Percentiles rank a stretch among this genome's conserved stretches.
Evolutionary conservation across 805 yeast species (phyloP).

Genomic region (Sugiyamaella valdiviana): DNA sequence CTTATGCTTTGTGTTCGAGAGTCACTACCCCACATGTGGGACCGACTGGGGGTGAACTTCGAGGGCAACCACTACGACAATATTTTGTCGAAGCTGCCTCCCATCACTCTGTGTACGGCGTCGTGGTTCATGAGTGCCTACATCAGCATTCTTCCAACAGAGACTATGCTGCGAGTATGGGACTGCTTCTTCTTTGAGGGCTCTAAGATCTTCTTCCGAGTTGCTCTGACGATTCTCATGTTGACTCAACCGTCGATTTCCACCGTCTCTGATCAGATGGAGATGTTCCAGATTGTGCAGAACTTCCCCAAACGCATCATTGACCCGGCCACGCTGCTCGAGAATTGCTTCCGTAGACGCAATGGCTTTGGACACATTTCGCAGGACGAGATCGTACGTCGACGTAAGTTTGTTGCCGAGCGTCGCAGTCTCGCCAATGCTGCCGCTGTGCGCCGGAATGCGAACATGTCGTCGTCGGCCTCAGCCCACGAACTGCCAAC

Average conservation of each 20-base stretch:
- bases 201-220: constrained; percentile 75
- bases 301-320: constrained; percentile 66
- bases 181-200: constrained; percentile 92
- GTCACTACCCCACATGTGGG: constrained; percentile 79
- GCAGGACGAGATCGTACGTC: constrained; percentile 73
- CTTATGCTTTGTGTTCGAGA: constrained; percentile 80
- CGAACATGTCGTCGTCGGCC: not conserved
- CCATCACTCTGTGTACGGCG: constrained; percentile 87
- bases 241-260: constrained; percentile 61
- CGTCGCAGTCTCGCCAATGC: constrained; percentile 20
- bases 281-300: constrained; percentile 79
- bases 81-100: constrained; percentile 71
- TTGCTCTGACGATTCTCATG: constrained; percentile 74
- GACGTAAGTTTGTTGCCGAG: constrained; percentile 70
- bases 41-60: constrained; percentile 37
- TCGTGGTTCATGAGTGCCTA: constrained; percentile 98
- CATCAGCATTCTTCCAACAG: constrained; percentile 84
- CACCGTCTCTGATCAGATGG: constrained; percentile 43
- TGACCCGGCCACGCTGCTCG: constrained; percentile 21
- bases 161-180: constrained; percentile 85
- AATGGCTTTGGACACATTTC: constrained; percentile 57
- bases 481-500: not conserved
- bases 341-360: constrained; percentile 21
- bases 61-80: constrained; percentile 38
- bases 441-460: not conserved